These are phyloP conservation scores for Hypoxylon sp. DNA, from an alignment of 2,329 filamentous ascomycete genomes.

Conservation along the genomic window DNA sequence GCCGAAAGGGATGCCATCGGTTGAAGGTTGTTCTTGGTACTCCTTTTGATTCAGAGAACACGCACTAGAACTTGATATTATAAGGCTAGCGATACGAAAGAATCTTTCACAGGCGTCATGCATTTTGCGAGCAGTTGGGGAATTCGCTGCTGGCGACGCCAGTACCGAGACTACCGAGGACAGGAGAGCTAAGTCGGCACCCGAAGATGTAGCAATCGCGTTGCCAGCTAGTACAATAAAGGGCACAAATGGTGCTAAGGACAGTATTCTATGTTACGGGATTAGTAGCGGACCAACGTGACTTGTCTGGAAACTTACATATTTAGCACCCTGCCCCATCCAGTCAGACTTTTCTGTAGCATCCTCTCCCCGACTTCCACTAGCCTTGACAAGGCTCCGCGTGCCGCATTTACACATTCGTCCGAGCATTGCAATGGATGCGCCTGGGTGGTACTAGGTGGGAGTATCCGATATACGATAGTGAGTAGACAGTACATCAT, in stretches of 20 bases:
- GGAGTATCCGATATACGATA: constrained; percentile 38
- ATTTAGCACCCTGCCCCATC: constrained; percentile 46
- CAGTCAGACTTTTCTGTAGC: constrained; percentile 9
- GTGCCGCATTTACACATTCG: constrained; percentile 48
- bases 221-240: constrained; percentile 51
- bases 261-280: constrained; percentile 38
- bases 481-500: constrained; percentile 35
- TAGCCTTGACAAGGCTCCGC: constrained; percentile 43
- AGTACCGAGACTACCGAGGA: constrained; percentile 43
- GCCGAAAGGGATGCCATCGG: background rate
- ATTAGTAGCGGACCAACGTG: constrained; percentile 19
- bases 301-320: constrained; percentile 35
- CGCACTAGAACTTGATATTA: constrained; percentile 43
- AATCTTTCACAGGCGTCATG: constrained; percentile 50
- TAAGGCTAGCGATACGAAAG: constrained; percentile 41
- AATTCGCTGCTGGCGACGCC: constrained; percentile 30
- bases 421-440: constrained; percentile 50
- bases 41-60: constrained; percentile 5
- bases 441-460: constrained; percentile 21
- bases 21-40: constrained; percentile 23
- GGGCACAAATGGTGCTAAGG: constrained; percentile 48
- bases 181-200: constrained; percentile 43
- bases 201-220: constrained; percentile 49
- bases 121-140: constrained; percentile 42
- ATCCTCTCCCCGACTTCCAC: constrained; percentile 38